Evolutionary conservation across 2,329 filamentous ascomycete genomes (phyloP), one percentile per base, ranked within the genome.

Genomic region (Xylaria sp.): DNA sequence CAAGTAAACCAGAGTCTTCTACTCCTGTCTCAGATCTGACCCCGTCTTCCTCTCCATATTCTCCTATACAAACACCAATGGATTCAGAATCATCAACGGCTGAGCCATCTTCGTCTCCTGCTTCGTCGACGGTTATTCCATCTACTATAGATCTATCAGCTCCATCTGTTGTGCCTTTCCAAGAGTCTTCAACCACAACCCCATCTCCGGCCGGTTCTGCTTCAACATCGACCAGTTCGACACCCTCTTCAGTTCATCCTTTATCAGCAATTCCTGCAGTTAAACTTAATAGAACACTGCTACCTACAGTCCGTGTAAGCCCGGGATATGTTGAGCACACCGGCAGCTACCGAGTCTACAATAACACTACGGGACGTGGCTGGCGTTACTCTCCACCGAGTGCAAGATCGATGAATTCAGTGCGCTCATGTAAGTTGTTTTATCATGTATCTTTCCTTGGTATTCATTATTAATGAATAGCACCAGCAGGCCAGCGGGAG

Each of bases 301-400:
- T 51, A 6, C 58, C 58, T 3, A 61, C 58, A 0, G 31, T 61
- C 2, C 58, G 58, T 22, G 6, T 61, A 31, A 61, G 58, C 42
- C 58, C 51, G n/a, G 60, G 60, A 38, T 63, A 63, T n/a, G 50
- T 49, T 9, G 38, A 53, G 10, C 17, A 55, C 38, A 49, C 42
- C 3, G 42, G 51, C 17, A 42, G 33, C n/a, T 63, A 57, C 44
- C 33, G 22, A 22, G 27, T 55, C 4, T 63, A 47, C 39, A 63
- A 63, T 22, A 31, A 25, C 5, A 33, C 31, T 22, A 63, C 60
- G 13, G 60, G 60, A 25, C 60, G 60, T 3, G 60, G 60, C 29
- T 63, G 60, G 60, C 51, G 29, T 2, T 27, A 44, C 20, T 44
- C 25, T 6, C 17, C 29, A 25, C 38, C n/a, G 3, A 33, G 6